Percentiles rank a stretch among this genome's conserved stretches.
phyloP scores from a whole-genome alignment of 208 protist genomes.

The Naegleria lovaniensis region DNA sequence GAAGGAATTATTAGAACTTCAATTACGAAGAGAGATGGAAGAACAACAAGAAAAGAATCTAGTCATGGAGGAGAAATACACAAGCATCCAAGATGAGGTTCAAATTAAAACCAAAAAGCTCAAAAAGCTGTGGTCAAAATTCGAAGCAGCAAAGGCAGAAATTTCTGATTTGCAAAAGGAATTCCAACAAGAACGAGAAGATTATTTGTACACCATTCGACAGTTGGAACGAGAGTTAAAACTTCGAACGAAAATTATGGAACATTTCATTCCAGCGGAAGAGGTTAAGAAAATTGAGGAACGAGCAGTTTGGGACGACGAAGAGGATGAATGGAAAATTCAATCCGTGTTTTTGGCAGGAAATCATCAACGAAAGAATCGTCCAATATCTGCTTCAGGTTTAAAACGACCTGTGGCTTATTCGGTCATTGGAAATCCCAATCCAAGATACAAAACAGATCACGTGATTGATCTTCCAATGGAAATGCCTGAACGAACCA shows the following conservation, averaged over 20 bases:
- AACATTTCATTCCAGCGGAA: conserved; percentile 48
- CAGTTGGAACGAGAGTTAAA: conserved; percentile 44
- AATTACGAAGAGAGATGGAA: conserved; percentile 37
- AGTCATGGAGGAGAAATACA: conserved; percentile 37
- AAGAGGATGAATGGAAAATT: conserved; percentile 28
- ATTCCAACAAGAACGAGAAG: conserved; percentile 42
- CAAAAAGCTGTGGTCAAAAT: conserved; percentile 47
- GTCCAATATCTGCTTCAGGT: not conserved
- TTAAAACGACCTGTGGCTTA: conserved; percentile 3
- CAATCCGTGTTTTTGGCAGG: conserved; percentile 27
- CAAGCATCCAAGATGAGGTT: conserved; percentile 43
- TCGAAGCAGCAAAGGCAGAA: conserved; percentile 44
- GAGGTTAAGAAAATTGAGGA: conserved; percentile 38
- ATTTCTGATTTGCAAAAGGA: conserved; percentile 47
- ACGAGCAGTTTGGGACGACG: conserved; percentile 36
- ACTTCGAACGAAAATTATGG: conserved; percentile 40
- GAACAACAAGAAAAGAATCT: conserved; percentile 38
- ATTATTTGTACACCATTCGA: conserved; percentile 47
- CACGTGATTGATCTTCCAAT: conserved; percentile 42
- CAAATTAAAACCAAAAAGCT: conserved; percentile 46
- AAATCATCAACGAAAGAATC: conserved; percentile 30
- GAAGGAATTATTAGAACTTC: conserved; percentile 24
- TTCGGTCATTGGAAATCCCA: not conserved
- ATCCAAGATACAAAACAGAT: conserved; percentile 32
- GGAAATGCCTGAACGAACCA: conserved; percentile 53